phyloP scores from a whole-genome alignment of 495 filamentous ascomycete species.

The Penicillium pulvis region DNA sequence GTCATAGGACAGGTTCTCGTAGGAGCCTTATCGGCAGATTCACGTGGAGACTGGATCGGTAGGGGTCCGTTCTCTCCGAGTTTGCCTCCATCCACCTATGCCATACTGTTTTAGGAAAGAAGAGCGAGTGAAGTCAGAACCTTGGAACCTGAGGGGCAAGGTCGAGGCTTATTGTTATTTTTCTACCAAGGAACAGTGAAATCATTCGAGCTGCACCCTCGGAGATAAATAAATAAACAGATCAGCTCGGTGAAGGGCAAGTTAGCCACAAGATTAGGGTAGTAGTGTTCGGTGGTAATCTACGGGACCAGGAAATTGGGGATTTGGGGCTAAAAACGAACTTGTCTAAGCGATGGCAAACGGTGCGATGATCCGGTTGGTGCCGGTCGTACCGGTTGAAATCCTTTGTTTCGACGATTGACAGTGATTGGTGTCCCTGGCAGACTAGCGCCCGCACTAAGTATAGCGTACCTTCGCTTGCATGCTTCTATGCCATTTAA shows the following conservation, averaged over 20 bases:
- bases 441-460: constrained; percentile 5
- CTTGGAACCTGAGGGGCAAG: neutral
- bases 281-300: neutral
- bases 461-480: neutral
- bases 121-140: neutral
- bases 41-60: constrained; percentile 3
- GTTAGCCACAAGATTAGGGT: neutral
- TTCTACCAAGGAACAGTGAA: neutral
- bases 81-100: neutral
- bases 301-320: neutral
- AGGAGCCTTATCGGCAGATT: constrained; percentile 10
- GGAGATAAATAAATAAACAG: neutral
- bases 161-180: neutral
- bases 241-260: neutral
- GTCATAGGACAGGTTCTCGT: neutral
- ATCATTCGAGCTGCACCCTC: neutral
- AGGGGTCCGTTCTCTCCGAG: neutral
- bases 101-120: neutral
- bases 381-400: neutral
- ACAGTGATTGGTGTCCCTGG: constrained; percentile 7
- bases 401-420: neutral
- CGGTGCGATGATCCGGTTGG: constrained; percentile 7
- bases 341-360: neutral
- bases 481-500: neutral
- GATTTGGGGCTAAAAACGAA: neutral